Evolutionary conservation across 306 rosid species (phyloP), one percentile per base, ranked within the genome.

Genomic region (Quercus parvula): DNA sequence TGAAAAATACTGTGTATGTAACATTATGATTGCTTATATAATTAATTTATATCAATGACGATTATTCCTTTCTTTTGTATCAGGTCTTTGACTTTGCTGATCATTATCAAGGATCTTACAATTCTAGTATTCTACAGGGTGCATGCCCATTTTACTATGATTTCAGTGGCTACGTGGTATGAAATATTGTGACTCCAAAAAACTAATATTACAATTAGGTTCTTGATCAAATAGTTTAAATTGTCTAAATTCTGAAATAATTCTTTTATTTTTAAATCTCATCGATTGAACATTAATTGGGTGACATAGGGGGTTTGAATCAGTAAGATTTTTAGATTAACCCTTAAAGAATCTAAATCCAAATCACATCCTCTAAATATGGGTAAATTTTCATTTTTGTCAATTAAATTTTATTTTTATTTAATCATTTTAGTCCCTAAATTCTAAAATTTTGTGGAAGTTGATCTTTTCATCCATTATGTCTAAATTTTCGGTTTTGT

Each of bases 71-170:
- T 81, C 2, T 63, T 63, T 46, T 71, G 1, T 62, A 11, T 79
- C 56, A 86, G 90, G 88, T 83, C 12, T 87, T 89, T 79, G 63
- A 81, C 18, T 87, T 87, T 63, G 89, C 93, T 51, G 88, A 89
- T 62, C 75, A 56, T 10, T 57, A 79, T 4, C 85, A 83, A 56
- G 92, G 92, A 28, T 66, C 82, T 63, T 87, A 87, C 33, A 85
- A 83, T 30, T 51, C 51, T 0, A 75, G 85, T 38, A 54, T 87
- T 22, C 83, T 79, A 4, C n/a, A 1, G 0, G 85, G 17, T 28
- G 83, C 15, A 2, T 89, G 92, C 76, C 90, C 92, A 10, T 89
- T 83, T 81, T 89, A 89, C 25, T 89, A 89, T 57, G 89, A 85
- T 71, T 25, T 4, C 58, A 71, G 35, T 12, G 86, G 84, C 20